These are phyloP conservation scores for Vinca minor DNA, from an alignment of 257 asterid genomes.

Conservation along the genomic window DNA sequence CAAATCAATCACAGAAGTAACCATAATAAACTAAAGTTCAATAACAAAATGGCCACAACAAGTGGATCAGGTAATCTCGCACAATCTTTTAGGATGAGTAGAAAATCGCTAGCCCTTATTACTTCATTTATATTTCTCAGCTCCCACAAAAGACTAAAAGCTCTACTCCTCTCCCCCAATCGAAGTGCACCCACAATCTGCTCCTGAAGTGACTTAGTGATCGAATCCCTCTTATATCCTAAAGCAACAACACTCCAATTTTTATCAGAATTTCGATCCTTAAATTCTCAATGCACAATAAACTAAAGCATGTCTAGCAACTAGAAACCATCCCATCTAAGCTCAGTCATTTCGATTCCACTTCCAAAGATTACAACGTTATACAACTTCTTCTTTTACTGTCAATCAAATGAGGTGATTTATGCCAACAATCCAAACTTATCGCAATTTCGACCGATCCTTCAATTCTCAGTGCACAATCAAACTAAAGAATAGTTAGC, in stretches of 20 bases:
- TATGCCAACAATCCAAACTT: too few relatives aligned
- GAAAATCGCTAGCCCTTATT: conserved; percentile 42
- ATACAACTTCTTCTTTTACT: too few relatives aligned
- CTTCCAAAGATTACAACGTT: not conserved
- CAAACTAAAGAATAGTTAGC: too few relatives aligned
- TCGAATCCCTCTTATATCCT: conserved; percentile 27
- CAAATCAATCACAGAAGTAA: not conserved
- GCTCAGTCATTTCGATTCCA: not conserved
- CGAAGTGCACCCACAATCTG: conserved; percentile 55
- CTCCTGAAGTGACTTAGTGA: conserved; percentile 28
- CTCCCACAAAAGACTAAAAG: conserved; percentile 54
- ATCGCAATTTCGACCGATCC: too few relatives aligned
- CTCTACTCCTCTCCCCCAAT: conserved; percentile 56
- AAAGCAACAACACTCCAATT: conserved; percentile 21
- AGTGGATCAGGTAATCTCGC: conserved; percentile 65
- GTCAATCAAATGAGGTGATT: too few relatives aligned
- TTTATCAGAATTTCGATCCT: not conserved
- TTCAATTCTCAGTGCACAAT: too few relatives aligned
- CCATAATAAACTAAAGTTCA: not conserved
- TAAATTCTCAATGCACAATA: not conserved
- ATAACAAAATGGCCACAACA: not conserved
- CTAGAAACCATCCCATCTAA: not conserved
- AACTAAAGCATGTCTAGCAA: not conserved
- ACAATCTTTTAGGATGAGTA: conserved; percentile 54
- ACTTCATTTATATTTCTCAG: conserved; percentile 29